A percentile compares a stretch with the other conserved stretches of the same genome.
phyloP scores from a whole-genome alignment of 192 early-diverging fungal genomes.

The Gigaspora rosea region DNA sequence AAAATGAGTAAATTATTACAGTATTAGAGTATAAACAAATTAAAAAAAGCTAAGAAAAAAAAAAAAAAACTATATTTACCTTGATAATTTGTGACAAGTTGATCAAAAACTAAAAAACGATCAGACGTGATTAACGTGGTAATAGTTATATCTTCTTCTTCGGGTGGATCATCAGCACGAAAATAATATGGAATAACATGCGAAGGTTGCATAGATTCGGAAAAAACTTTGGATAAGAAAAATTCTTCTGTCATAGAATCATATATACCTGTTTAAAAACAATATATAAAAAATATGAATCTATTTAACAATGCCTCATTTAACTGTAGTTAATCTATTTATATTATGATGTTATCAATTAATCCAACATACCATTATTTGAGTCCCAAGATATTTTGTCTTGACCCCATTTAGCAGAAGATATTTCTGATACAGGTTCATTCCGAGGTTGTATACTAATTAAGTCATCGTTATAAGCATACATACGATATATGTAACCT shows the following conservation, averaged over 20 bases:
- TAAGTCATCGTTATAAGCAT: too few species aligned
- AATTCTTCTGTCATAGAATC: constrained; percentile 49
- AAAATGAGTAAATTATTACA: background rate
- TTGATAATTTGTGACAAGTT: constrained; percentile 53
- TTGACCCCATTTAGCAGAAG: too few species aligned
- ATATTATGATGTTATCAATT: too few species aligned
- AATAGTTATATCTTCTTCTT: constrained; percentile 60
- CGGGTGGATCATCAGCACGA: constrained; percentile 44
- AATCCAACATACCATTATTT: too few species aligned
- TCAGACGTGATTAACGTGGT: constrained; percentile 60
- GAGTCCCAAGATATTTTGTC: too few species aligned
- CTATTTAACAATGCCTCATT: too few species aligned
- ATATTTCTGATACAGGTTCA: too few species aligned
- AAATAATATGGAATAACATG: constrained; percentile 67
- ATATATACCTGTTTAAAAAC: background rate
- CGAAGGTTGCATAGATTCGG: constrained; percentile 59
- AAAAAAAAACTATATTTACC: constrained; percentile 30
- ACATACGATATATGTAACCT: too few species aligned
- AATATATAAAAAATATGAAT: too few species aligned
- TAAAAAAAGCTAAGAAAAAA: background rate
- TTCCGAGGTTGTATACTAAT: too few species aligned
- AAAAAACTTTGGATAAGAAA: constrained; percentile 58
- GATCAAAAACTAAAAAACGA: constrained; percentile 53
- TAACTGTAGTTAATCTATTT: too few species aligned
- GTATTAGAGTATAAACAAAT: background rate